phyloP scores from a whole-genome alignment of 345 rosid species.

The Citrus maxima region DNA sequence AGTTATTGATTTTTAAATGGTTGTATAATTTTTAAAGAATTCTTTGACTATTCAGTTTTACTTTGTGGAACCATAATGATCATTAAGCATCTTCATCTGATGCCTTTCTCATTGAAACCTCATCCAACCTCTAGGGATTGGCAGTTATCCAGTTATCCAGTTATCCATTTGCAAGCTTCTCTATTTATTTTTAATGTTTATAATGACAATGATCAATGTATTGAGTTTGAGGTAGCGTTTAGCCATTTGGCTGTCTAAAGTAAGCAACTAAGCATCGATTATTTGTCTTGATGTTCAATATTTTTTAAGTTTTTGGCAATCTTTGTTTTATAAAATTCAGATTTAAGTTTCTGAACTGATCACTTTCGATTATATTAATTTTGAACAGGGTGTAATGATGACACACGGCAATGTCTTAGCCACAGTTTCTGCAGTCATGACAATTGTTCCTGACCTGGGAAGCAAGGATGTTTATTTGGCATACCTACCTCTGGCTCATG shows the following conservation, averaged over 20 bases:
- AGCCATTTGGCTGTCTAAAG: neutral
- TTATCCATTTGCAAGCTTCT: neutral
- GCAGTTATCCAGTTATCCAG: neutral
- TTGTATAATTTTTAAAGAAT: neutral
- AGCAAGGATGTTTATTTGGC: conserved; percentile 83
- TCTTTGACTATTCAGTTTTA: neutral
- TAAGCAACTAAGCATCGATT: neutral
- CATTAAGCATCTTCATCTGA: neutral
- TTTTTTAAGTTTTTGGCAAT: neutral
- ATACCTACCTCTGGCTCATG: conserved; percentile 90
- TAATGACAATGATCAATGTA: neutral
- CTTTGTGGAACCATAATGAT: neutral
- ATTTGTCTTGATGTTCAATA: neutral
- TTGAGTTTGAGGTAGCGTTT: neutral
- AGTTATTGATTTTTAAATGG: neutral
- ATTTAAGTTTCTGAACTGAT: neutral
- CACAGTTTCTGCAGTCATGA: conserved; percentile 87
- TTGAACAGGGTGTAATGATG: conserved; percentile 97
- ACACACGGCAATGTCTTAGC: conserved; percentile 95
- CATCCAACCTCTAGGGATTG: neutral
- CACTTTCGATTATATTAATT: neutral
- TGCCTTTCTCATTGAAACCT: neutral
- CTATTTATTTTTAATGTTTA: neutral
- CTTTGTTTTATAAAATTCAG: neutral
- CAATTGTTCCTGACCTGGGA: conserved; percentile 85